Percentiles rank a stretch among this genome's conserved stretches.
phyloP scores from a whole-genome alignment of 2,329 filamentous ascomycete species.

The Fusarium tanahbumbuense region DNA sequence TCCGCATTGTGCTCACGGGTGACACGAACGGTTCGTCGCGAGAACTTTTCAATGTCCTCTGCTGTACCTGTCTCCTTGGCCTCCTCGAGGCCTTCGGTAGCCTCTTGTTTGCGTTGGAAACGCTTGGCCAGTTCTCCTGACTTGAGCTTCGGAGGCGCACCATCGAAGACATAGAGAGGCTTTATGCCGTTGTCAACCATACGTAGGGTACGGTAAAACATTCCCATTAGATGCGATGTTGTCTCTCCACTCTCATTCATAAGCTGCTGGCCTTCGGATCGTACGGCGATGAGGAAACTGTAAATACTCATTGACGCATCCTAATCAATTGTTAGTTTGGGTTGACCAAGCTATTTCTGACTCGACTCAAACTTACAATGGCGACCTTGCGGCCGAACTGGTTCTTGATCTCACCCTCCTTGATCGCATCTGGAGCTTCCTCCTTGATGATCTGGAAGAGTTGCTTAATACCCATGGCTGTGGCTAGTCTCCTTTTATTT shows the following conservation, averaged over 20 bases:
- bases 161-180: constrained; percentile 97
- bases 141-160: constrained; percentile 95
- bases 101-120: constrained; percentile 93
- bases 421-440: constrained; percentile 94
- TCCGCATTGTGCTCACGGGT: constrained; percentile 98
- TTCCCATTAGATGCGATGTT: constrained; percentile 97
- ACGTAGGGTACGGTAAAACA: constrained; percentile 98
- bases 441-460: constrained; percentile 87
- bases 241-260: constrained; percentile 96
- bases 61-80: constrained; percentile 97
- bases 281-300: constrained; percentile 97
- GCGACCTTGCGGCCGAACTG: constrained; percentile 99
- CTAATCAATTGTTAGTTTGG: constrained; percentile 40
- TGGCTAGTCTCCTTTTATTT: constrained; percentile 14
- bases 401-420: constrained; percentile 97
- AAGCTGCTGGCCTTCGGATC: constrained; percentile 95
- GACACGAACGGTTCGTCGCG: constrained; percentile 88
- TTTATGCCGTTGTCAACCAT: constrained; percentile 99
- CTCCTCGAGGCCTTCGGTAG: constrained; percentile 89
- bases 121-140: constrained; percentile 96
- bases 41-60: constrained; percentile 98
- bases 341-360: background rate
- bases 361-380: constrained; percentile 72
- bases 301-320: constrained; percentile 94
- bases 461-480: constrained; percentile 74